Conservation (phyloP, 257 asterid species). For the Gentiana macrophylla region DNA sequence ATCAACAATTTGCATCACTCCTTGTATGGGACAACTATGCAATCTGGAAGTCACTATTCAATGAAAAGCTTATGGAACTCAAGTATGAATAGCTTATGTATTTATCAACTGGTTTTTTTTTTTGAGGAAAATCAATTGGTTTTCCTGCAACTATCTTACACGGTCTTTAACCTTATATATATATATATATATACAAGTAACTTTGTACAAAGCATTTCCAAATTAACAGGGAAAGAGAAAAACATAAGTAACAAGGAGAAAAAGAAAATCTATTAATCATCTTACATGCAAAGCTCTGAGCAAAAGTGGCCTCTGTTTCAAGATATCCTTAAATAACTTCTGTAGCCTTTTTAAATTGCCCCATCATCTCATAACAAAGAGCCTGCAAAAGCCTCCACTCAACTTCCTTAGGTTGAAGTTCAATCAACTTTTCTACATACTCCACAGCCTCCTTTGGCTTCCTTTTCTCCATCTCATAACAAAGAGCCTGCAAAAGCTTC, state of each 20-base stretch:
- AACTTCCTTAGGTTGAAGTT: slow-evolving; percentile 60
- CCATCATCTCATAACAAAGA: slow-evolving; percentile 79
- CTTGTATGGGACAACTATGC: too few relatives aligned
- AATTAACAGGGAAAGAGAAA: neutral
- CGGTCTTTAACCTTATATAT: too few relatives aligned
- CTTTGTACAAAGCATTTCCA: neutral
- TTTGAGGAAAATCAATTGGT: too few relatives aligned
- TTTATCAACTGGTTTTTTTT: too few relatives aligned
- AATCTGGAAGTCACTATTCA: too few relatives aligned
- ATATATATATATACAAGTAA: too few relatives aligned
- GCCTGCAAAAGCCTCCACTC: slow-evolving; percentile 97
- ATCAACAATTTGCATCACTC: too few relatives aligned
- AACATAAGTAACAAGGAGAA: neutral
- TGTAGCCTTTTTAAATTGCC: slow-evolving; percentile 55
- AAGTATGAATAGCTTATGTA: too few relatives aligned
- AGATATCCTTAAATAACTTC: slow-evolving; percentile 57
- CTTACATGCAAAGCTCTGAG: slow-evolving; percentile 92
- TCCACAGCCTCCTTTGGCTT: slow-evolving; percentile 53
- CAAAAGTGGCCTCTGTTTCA: slow-evolving; percentile 70
- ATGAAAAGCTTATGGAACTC: too few relatives aligned
- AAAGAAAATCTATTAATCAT: neutral
- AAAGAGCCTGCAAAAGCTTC: too few relatives aligned
- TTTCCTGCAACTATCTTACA: too few relatives aligned
- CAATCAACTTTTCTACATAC: slow-evolving; percentile 65
- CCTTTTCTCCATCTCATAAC: slow-evolving; percentile 80